Conservation (phyloP, 1,284 basidiomycete genomes). For the Trichosporon sp. region DNA sequence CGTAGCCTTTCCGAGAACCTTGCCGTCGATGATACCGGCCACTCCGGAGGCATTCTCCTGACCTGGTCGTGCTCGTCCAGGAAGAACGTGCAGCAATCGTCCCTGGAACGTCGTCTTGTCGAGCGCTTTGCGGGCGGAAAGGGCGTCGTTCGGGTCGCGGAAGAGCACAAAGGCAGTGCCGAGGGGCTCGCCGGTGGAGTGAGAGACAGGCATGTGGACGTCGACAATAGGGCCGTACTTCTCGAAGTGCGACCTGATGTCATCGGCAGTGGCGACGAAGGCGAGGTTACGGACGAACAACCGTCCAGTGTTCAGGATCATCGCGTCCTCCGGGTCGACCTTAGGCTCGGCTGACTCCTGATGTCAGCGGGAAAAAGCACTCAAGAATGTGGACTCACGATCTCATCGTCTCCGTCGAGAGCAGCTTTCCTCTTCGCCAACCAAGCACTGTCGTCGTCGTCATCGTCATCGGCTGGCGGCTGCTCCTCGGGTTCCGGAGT, state of each 20-base stretch:
- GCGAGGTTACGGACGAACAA: conserved; percentile 88
- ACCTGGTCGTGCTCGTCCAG: conserved; percentile 56
- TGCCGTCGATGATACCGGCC: conserved; percentile 38
- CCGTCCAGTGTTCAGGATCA: conserved; percentile 70
- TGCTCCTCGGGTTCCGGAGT: conserved; percentile 1
- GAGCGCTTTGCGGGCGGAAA: conserved; percentile 68
- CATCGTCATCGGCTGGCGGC: conserved; percentile 3
- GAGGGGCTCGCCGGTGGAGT: conserved; percentile 67
- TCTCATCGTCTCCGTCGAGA: conserved; percentile 24
- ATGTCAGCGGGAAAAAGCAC: not conserved
- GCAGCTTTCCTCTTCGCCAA: conserved; percentile 53
- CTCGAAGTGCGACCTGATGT: conserved; percentile 64
- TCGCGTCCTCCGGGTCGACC: conserved; percentile 50
- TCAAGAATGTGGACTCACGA: not conserved
- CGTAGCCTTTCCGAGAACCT: conserved; percentile 44
- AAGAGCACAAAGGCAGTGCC: conserved; percentile 74
- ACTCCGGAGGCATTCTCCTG: conserved; percentile 56
- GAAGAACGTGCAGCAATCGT: conserved; percentile 80
- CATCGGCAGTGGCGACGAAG: conserved; percentile 71
- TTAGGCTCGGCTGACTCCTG: conserved; percentile 5
- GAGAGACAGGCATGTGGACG: conserved; percentile 73
- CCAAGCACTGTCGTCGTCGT: conserved; percentile 52
- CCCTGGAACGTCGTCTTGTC: conserved; percentile 90
- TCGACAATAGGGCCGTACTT: conserved; percentile 68
- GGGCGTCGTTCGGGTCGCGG: conserved; percentile 59